Base-by-base conservation (phyloP, 2,329 filamentous ascomycete genomes). In the Cryphonectria nitschkei region DNA sequence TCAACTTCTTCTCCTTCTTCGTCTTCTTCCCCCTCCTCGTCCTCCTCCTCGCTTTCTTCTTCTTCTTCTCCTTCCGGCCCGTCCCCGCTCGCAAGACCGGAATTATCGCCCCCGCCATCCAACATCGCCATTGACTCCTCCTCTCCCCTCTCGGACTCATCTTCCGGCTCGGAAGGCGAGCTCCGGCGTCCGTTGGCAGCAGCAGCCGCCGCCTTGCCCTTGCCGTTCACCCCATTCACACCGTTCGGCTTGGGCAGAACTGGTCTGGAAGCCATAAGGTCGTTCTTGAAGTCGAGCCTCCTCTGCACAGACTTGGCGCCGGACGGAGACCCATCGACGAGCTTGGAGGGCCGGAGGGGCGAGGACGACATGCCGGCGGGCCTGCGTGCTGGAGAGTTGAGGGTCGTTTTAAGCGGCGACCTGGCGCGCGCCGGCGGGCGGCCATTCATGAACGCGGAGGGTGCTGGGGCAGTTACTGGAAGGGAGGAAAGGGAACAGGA, bases 361-460 rank as follows among this genome's bases (percentile, higher is more conserved):
- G 85, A 88, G 16, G 87, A 87, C 26, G 82, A 81, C 61, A 84
- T 87, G 41, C 84, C 86, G 5, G 87, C 88, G 75, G 89, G 89
- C 69, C 86, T 85, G 73, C 88, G 85, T 37, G 91, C 89, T 0
- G 91, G 91, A 2, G 87, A 88, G 16, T 84, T 81, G 37, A 89
- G 83, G 46, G 85, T 81, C 3, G 90, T 90, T 79, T 92, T 92
- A 68, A 87, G 84, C 0, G 91, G 91, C 2, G 90, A 92, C 70
- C 83, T 80, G 62, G 82, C 82, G 67, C 82, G 83, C 56, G 85
- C 84, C 13, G 85, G 74, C 75, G 87, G 81, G 26, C 82, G 79
- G 81, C 75, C 84, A 74, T 84, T 86, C 67, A 88, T 82, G 43
- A 87, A 78, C 3, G 87, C 86, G 46, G 82, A 82, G 14, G 87